Evolutionary conservation across 2,329 filamentous ascomycete genomes (phyloP).

Genomic region (Leptographium radiaticola): DNA sequence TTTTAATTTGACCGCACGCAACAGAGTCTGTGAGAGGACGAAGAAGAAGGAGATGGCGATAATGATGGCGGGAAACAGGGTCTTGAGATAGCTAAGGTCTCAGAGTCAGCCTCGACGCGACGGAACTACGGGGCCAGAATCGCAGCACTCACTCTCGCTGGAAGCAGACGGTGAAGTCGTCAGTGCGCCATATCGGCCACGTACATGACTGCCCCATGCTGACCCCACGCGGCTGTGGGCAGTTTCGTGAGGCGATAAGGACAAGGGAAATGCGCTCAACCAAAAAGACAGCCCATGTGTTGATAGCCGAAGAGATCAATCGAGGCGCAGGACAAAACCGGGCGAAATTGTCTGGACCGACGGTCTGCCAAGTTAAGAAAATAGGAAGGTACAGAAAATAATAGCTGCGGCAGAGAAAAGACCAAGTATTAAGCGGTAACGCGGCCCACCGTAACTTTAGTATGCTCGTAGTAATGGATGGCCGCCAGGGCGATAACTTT

Average conservation of each 20-base stretch:
- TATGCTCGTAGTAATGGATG: background rate
- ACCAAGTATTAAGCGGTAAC: background rate
- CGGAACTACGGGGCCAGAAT: background rate
- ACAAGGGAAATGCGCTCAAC: background rate
- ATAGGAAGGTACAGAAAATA: background rate
- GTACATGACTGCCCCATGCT: slow-evolving; percentile 38
- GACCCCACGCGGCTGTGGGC: slow-evolving; percentile 7
- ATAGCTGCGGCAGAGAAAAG: background rate
- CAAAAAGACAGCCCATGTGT: background rate
- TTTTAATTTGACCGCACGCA: slow-evolving; percentile 38
- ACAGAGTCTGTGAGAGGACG: slow-evolving; percentile 45
- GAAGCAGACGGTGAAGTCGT: slow-evolving; percentile 53
- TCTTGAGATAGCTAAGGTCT: slow-evolving; percentile 56
- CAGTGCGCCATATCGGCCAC: slow-evolving; percentile 47
- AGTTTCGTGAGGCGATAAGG: background rate
- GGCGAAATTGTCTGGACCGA: background rate
- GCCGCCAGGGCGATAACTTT: background rate
- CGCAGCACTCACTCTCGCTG: slow-evolving; percentile 49
- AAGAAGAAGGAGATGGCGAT: slow-evolving; percentile 57
- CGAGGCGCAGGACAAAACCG: background rate
- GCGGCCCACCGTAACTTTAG: background rate
- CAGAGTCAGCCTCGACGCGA: background rate
- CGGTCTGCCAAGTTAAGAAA: background rate
- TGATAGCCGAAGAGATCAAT: background rate
- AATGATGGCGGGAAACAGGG: slow-evolving; percentile 62